Evolutionary conservation across 202 grass and related monocot genomes (phyloP).

Genomic region (Miscanthus sacchariflorus): DNA sequence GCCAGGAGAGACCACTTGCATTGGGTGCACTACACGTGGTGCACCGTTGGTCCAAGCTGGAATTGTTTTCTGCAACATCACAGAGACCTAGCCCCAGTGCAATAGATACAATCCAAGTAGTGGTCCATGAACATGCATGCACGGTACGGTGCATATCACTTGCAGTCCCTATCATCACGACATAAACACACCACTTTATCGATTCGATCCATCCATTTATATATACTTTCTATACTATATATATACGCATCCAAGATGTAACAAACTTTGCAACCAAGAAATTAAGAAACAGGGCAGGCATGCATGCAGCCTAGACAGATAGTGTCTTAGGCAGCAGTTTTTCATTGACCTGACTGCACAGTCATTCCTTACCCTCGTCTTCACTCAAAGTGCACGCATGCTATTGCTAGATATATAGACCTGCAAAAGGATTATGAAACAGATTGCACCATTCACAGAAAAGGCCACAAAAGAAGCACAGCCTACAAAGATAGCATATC

Average conservation of each 20-base stretch:
- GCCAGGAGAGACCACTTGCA: not conserved
- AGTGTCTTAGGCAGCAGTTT: conserved; percentile 39
- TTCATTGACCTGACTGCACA: conserved; percentile 50
- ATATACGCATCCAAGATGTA: not conserved
- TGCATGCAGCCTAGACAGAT: not conserved
- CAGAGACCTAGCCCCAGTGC: not conserved
- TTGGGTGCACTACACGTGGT: conserved; percentile 49
- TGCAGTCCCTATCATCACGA: not conserved
- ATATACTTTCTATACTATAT: not conserved
- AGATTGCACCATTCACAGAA: conserved; percentile 32
- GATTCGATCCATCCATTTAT: not conserved
- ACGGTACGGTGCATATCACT: conserved; percentile 14
- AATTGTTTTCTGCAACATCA: not conserved
- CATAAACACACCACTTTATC: not conserved
- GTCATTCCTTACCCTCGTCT: conserved; percentile 46
- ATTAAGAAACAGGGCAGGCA: conserved; percentile 12
- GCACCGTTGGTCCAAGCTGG: conserved; percentile 50
- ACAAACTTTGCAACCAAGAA: conserved; percentile 34
- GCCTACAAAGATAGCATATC: conserved; percentile 40
- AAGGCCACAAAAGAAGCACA: conserved; percentile 24
- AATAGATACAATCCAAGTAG: not conserved
- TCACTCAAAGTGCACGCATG: conserved; percentile 53
- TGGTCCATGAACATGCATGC: conserved; percentile 37
- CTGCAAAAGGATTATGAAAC: conserved; percentile 17
- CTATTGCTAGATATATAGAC: not conserved